phyloP scores from a whole-genome alignment of 225 moss, liverwort and hornwort genomes.

The Polytrichum commune region DNA sequence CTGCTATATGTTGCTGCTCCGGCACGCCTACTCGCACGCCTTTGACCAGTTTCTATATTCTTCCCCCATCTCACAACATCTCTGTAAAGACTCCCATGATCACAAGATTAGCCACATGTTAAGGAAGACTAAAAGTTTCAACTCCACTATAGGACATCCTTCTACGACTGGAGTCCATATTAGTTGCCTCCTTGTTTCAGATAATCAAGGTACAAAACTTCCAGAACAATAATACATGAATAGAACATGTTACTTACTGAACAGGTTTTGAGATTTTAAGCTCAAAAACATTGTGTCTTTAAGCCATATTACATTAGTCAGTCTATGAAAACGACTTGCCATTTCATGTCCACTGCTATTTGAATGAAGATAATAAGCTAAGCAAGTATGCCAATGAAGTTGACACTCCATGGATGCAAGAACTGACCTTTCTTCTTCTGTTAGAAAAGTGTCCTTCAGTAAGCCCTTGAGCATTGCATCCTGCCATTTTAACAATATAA shows the following conservation, averaged over 20 bases:
- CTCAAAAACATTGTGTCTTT: too few relatives aligned
- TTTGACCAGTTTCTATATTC: slow-evolving; percentile 89
- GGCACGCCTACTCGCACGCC: slow-evolving; percentile 78
- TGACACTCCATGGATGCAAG: too few relatives aligned
- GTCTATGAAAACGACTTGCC: too few relatives aligned
- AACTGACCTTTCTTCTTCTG: slow-evolving; percentile 68
- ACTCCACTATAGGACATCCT: neutral
- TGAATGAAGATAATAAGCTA: too few relatives aligned
- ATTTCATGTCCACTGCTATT: too few relatives aligned
- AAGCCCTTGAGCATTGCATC: slow-evolving; percentile 75
- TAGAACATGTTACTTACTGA: neutral
- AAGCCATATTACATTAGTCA: too few relatives aligned
- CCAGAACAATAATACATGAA: neutral
- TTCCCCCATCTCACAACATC: slow-evolving; percentile 94
- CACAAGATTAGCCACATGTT: neutral
- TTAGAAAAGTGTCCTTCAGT: slow-evolving; percentile 51
- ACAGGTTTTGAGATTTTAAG: too few relatives aligned
- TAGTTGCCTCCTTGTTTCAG: neutral
- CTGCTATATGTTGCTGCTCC: slow-evolving; percentile 76
- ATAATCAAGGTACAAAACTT: neutral
- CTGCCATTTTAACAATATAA: slow-evolving; percentile 32
- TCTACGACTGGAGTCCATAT: neutral
- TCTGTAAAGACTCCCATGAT: slow-evolving; percentile 27
- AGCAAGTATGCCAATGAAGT: too few relatives aligned
- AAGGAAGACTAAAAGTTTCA: slow-evolving; percentile 3